Base-by-base conservation (phyloP, 441 rosid genomes). In the Breynia disticha region DNA sequence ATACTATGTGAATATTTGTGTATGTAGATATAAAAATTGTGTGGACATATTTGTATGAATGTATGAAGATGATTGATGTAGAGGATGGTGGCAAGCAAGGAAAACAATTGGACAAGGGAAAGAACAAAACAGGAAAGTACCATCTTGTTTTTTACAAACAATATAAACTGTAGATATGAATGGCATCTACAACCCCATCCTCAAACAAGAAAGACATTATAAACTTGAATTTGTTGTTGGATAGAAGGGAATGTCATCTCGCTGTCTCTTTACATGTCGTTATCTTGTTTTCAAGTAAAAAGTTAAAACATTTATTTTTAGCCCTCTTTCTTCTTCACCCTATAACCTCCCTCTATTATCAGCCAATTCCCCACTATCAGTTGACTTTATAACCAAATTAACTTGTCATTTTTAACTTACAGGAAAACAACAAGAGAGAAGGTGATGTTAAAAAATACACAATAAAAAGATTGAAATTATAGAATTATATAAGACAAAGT, bases 281-380 rank as follows among this genome's bases (percentile, higher is more conserved):
- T 79, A 78, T 73, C 79, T 68, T 72, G 79, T 73, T 78, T 67
- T 67, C 56, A 39, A 77, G 67, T 68, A 64, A 69, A 63, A 75
- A 71, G n/a, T n/a, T n/a, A n/a, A n/a, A 73, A 64, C 75, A 77
- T 74, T 66, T 22, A 61, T 11, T 52, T 63, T 65, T 16, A 49
- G 43, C 46, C 52, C 51, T 28, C 35, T 52, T 19, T 52, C 47
- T 20, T 52, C 61, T 38, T 55, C 22, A 53, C 14, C 54, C 56
- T 22, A n/a, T n/a, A 22, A 55, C 63, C 65, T 55, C 19, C 20
- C 50, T 46, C 41, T 61, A 46, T 56, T 48, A 37, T 48, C 51
- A 32, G 65, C 63, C 82, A 64, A 65, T 16, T 24, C 11, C 46
- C 67, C 71, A 55, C 67, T 64, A 37, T 67, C 63, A 46, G 51